Conservation (phyloP, 148 eudicot genomes). For the Vaccinium vitisidaea region DNA sequence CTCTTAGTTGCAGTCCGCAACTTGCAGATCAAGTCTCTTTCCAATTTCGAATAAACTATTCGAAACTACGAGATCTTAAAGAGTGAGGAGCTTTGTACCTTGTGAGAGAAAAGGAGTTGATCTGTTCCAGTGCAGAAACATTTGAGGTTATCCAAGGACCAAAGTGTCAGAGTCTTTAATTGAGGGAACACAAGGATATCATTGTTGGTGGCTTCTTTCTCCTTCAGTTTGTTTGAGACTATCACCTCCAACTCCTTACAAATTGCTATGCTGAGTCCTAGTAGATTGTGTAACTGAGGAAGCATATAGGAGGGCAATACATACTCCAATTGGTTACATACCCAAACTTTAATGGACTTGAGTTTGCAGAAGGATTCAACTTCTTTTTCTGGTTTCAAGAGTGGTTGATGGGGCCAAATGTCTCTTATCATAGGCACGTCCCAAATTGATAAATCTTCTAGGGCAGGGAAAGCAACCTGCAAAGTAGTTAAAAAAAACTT, state of each 20-base stretch:
- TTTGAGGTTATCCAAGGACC: too few relatives aligned
- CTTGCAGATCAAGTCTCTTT: too few relatives aligned
- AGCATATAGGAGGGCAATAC: background rate
- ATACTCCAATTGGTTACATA: background rate
- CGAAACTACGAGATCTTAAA: too few relatives aligned
- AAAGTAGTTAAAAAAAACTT: too few relatives aligned
- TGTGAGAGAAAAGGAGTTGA: too few relatives aligned
- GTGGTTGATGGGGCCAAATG: background rate
- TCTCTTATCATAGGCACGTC: background rate
- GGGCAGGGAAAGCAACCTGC: background rate
- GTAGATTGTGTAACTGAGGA: background rate
- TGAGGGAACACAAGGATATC: background rate
- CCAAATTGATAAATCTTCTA: fast-evolving
- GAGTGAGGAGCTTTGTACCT: too few relatives aligned
- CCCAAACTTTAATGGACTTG: fast-evolving
- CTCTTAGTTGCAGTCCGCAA: too few relatives aligned
- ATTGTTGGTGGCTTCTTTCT: background rate
- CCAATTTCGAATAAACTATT: too few relatives aligned
- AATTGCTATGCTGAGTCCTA: too few relatives aligned
- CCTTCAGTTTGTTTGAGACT: background rate
- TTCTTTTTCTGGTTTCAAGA: background rate
- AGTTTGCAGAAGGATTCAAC: background rate
- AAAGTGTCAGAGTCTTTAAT: too few relatives aligned
- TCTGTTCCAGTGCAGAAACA: too few relatives aligned
- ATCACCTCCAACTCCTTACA: background rate